Percentiles rank a stretch among this genome's conserved stretches.
Evolutionary conservation across 225 moss, liverwort and hornwort genomes (phyloP).

Genomic region (Physcomitrium patens): DNA sequence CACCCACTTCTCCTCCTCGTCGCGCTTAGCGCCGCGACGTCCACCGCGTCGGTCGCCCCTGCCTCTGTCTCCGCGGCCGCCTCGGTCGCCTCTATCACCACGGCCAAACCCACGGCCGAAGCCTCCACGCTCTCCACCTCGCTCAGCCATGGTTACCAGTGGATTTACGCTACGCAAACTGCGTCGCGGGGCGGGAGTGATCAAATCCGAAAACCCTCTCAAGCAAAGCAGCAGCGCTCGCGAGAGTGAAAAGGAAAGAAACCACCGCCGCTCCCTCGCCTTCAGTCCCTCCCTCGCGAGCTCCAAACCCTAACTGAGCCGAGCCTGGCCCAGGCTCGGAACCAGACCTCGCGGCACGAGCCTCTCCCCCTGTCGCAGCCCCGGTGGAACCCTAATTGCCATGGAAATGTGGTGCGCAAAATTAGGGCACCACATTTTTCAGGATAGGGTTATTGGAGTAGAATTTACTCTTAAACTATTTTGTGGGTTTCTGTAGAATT

Average conservation of each 20-base stretch:
- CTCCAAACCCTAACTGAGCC: constrained; percentile 43
- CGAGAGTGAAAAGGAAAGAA: constrained; percentile 7
- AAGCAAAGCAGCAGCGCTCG: constrained; percentile 19
- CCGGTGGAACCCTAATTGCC: constrained; percentile 22
- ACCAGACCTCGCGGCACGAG: background rate
- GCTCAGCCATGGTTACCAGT: constrained; percentile 59
- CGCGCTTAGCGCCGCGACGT: constrained; percentile 90
- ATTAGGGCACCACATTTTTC: too few species aligned
- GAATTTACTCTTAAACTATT: too few species aligned
- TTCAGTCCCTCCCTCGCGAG: constrained; percentile 22
- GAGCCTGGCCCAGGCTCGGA: background rate
- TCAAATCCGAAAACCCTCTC: constrained; percentile 19
- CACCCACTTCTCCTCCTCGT: constrained; percentile 99
- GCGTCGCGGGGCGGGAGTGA: background rate
- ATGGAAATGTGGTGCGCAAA: too few species aligned
- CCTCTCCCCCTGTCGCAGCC: background rate
- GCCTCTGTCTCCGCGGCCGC: constrained; percentile 78
- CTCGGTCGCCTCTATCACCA: constrained; percentile 69
- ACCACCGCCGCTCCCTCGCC: background rate
- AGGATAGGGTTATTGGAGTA: too few species aligned
- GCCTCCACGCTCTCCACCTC: constrained; percentile 80
- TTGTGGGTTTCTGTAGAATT: too few species aligned
- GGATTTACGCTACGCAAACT: background rate
- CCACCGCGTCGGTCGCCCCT: constrained; percentile 78
- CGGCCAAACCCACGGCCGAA: constrained; percentile 80